Evolutionary conservation across 352 stramenopile species (phyloP).

Genomic region (Thalassiosira livingstoniorum): DNA sequence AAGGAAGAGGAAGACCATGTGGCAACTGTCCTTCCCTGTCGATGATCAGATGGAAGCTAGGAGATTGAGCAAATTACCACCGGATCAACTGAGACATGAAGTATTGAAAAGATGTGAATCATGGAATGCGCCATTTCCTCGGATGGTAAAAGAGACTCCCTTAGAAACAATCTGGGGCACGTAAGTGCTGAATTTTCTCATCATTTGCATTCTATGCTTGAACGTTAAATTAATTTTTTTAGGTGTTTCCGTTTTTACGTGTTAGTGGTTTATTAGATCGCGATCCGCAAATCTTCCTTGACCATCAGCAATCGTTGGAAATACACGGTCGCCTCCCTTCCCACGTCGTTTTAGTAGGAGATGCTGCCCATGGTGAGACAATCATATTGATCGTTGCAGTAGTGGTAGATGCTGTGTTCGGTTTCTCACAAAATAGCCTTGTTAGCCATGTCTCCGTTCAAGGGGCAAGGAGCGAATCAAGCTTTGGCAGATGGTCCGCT

Average conservation of each 20-base stretch:
- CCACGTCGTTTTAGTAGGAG: conserved; percentile 79
- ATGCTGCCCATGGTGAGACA: conserved; percentile 85
- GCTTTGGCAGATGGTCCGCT: conserved; percentile 83
- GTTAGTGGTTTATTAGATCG: conserved; percentile 65
- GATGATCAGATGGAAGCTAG: conserved; percentile 51
- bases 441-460: conserved; percentile 88
- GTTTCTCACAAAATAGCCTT: too few relatives aligned
- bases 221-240: neutral
- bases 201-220: neutral
- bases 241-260: neutral
- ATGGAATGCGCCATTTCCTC: conserved; percentile 82
- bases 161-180: conserved; percentile 80
- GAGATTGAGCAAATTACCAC: conserved; percentile 32
- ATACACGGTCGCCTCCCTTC: conserved; percentile 56
- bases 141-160: conserved; percentile 79
- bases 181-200: conserved; percentile 13
- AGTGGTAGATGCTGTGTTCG: too few relatives aligned
- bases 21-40: conserved; percentile 78
- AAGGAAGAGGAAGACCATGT: conserved; percentile 57
- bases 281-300: conserved; percentile 70
- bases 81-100: conserved; percentile 52
- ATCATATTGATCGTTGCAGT: too few relatives aligned
- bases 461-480: conserved; percentile 87
- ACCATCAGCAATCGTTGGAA: conserved; percentile 41
- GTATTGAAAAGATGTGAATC: conserved; percentile 57